Evolutionary conservation across 2,329 filamentous ascomycete species (phyloP), one percentile per base, ranked within the genome.

Genomic region (Drechslerella coelobrocha): DNA sequence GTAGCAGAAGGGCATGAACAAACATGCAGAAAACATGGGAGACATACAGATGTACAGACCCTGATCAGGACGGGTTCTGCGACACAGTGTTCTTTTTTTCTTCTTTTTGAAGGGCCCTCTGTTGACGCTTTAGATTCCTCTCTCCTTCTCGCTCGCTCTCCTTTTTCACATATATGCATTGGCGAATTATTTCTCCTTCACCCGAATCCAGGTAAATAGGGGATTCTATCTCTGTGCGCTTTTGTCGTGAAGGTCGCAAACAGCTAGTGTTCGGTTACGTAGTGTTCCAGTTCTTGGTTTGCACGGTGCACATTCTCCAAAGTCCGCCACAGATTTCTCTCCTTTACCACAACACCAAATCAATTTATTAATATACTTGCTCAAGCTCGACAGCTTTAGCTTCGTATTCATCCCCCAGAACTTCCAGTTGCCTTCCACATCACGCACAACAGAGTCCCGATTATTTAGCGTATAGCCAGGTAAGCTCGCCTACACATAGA

Each of bases 11-110:
- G 19, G 45, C 43, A 66, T 12, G 23, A 31, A 31, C 47, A 21
- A 50, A 47, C 26, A 62, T 34, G 14, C 23, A 21, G 43, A 27
- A 45, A 21, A 41, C 23, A 26, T 10, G 43, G 23, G 10, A 26
- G 23, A 48, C 17, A 10, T 3, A 7, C 7, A 56, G 12, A 56
- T 27, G 29, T 39, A 57, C 21, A 31, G 12, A 39, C 23, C 19
- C 23, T 14, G 52, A 26, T 55, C 52, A 19, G 52, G 34, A 41
- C 2, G 23, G 10, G n/a, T 55, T 6, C 34, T 10, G 43, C 43
- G 43, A 26, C 43, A 48, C 43, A 14, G 34, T 39, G 34, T 39
- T 39, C 34, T 39, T 39, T 39, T n/a, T 10, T 39, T 39, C n/a
- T n/a, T n/a, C n/a, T 3, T 39, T 39, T 5, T 14, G 29, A 39